Conservation (phyloP, 2,329 filamentous ascomycete species). For the Mycocentrospora acerina region DNA sequence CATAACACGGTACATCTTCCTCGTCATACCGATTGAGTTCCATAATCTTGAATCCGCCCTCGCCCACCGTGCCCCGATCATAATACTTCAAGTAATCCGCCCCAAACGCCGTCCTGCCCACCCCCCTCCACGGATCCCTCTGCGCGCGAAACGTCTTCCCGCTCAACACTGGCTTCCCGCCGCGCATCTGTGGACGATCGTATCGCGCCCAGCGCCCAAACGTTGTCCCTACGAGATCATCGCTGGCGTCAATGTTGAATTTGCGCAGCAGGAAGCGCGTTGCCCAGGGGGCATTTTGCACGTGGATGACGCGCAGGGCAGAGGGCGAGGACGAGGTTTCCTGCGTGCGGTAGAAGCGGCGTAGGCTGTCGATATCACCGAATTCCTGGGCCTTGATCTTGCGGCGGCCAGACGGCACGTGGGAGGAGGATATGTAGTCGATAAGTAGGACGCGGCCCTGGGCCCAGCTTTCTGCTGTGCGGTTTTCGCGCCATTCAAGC, state of each 20-base stretch:
- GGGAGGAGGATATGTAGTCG: conserved; percentile 49
- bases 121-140: conserved; percentile 54
- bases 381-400: conserved; percentile 54
- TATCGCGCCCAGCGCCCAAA: conserved; percentile 54
- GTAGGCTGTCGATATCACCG: conserved; percentile 45
- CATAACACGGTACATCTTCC: conserved; percentile 46
- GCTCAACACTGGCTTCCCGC: conserved; percentile 54
- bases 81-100: conserved; percentile 55
- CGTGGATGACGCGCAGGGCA: conserved; percentile 48
- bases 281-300: conserved; percentile 57
- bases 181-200: conserved; percentile 49
- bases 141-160: conserved; percentile 54
- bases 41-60: conserved; percentile 45
- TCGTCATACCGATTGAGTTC: conserved; percentile 54
- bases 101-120: conserved; percentile 53
- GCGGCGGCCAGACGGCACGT: conserved; percentile 41
- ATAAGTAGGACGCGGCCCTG: conserved; percentile 54
- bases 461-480: conserved; percentile 40
- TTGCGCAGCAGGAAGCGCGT: conserved; percentile 52
- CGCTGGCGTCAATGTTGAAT: conserved; percentile 54
- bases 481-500: conserved; percentile 40
- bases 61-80: conserved; percentile 23
- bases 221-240: conserved; percentile 51
- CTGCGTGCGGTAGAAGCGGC: conserved; percentile 47
- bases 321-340: conserved; percentile 37